phyloP scores from a whole-genome alignment of 371 early-diverging fungal species.

The Vairimorpha apis region DNA sequence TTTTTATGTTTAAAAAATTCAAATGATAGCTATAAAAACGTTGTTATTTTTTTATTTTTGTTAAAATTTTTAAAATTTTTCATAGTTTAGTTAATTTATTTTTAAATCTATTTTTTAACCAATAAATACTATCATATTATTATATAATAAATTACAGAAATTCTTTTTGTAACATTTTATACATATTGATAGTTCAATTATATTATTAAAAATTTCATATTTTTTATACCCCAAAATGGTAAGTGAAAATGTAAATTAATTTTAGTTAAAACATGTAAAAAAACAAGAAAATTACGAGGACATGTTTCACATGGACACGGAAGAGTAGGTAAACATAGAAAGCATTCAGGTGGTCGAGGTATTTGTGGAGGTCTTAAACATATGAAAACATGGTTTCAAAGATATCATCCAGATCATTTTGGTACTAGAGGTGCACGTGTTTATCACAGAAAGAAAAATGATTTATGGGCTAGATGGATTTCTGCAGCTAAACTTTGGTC shows the following conservation, averaged over 20 bases:
- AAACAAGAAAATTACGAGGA: slow-evolving; percentile 62
- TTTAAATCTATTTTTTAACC: no score
- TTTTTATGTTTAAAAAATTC: no score
- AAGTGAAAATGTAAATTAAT: slow-evolving; percentile 22
- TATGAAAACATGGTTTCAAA: slow-evolving; percentile 97
- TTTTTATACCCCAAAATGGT: slow-evolving; percentile 48
- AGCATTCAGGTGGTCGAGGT: slow-evolving; percentile 99
- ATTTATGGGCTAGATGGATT: slow-evolving; percentile 75
- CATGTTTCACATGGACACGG: slow-evolving; percentile 64
- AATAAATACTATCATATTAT: no score
- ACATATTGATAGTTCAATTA: no score
- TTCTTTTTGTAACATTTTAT: no score
- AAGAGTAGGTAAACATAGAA: slow-evolving; percentile 87
- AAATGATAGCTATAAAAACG: no score
- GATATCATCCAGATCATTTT: slow-evolving; percentile 99
- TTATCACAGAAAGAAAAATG: slow-evolving; percentile 89
- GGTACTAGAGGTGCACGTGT: slow-evolving; percentile 99
- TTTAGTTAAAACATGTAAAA: slow-evolving; percentile 47
- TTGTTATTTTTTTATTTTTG: no score
- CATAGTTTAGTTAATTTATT: no score
- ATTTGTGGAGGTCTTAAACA: slow-evolving; percentile 96
- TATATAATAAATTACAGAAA: no score
- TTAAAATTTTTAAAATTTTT: no score
- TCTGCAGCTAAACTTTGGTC: slow-evolving; percentile 87
- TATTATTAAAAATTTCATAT: not conserved